Evolutionary conservation across 2,329 filamentous ascomycete species (phyloP).

Genomic region (Cercospora sesami): DNA sequence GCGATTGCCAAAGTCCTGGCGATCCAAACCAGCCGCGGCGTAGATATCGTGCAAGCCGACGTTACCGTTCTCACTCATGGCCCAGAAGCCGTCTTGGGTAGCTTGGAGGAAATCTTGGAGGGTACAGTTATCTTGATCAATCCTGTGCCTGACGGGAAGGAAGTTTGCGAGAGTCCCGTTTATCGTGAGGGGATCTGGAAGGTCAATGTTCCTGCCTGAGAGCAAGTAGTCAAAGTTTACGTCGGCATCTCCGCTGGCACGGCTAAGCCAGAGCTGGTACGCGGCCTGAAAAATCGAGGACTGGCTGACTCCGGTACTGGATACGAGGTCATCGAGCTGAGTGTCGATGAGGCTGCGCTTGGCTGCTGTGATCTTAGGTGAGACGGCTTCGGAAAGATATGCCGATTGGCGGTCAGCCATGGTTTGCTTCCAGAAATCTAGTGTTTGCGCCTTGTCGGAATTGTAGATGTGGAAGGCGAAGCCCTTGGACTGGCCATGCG

Average conservation of each 20-base stretch:
- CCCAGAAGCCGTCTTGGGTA: background rate
- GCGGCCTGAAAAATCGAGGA: conserved; percentile 3
- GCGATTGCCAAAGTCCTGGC: background rate
- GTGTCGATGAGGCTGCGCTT: background rate
- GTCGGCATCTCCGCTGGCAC: background rate
- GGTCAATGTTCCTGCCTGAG: background rate
- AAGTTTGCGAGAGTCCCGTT: background rate
- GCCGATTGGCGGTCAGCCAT: background rate
- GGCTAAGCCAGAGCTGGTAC: conserved; percentile 3
- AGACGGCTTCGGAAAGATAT: background rate
- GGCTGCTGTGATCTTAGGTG: background rate
- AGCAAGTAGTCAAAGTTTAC: background rate
- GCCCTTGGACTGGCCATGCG: background rate
- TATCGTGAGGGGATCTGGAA: background rate
- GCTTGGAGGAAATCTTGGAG: background rate
- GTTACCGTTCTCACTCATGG: background rate
- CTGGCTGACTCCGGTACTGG: conserved; percentile 1
- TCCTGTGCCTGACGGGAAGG: background rate
- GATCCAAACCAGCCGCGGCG: background rate
- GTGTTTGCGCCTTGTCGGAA: background rate
- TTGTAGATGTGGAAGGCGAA: background rate
- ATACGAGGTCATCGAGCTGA: background rate
- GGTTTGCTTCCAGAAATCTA: background rate
- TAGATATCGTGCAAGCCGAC: background rate
- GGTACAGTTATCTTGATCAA: background rate